These are phyloP conservation scores for Syzygium oleosum DNA, from an alignment of 345 rosid genomes.

Conservation along the genomic window DNA sequence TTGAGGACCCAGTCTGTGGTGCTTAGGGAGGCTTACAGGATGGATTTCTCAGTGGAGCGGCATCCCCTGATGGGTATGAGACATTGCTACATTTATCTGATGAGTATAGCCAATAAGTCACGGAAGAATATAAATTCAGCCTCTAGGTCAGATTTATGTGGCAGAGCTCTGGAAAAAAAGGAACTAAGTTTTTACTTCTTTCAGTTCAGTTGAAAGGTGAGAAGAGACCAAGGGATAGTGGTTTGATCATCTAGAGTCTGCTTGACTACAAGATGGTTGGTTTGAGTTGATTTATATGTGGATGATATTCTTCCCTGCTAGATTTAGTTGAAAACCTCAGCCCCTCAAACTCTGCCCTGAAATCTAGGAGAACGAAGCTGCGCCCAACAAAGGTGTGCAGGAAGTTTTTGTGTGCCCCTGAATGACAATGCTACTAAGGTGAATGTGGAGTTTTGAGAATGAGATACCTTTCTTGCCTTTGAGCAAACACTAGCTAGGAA, in stretches of 20 bases:
- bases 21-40: conserved; percentile 65
- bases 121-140: neutral
- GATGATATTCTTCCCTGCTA: neutral
- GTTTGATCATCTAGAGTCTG: neutral
- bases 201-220: neutral
- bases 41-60: conserved; percentile 50
- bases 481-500: neutral
- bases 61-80: conserved; percentile 85
- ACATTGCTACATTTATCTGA: conserved; percentile 58
- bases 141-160: neutral
- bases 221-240: neutral
- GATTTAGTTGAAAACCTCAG: neutral
- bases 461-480: neutral
- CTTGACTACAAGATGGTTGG: neutral
- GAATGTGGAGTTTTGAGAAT: neutral
- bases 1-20: conserved; percentile 73
- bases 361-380: neutral
- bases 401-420: neutral
- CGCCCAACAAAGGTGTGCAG: too few species aligned
- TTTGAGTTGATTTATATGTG: neutral
- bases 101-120: conserved; percentile 14
- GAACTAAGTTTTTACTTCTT: neutral
- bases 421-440: neutral
- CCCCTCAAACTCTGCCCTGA: neutral
- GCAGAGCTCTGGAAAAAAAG: neutral